Evolutionary conservation across 257 asterid species (phyloP).

Genomic region (Paulownia fortunei): DNA sequence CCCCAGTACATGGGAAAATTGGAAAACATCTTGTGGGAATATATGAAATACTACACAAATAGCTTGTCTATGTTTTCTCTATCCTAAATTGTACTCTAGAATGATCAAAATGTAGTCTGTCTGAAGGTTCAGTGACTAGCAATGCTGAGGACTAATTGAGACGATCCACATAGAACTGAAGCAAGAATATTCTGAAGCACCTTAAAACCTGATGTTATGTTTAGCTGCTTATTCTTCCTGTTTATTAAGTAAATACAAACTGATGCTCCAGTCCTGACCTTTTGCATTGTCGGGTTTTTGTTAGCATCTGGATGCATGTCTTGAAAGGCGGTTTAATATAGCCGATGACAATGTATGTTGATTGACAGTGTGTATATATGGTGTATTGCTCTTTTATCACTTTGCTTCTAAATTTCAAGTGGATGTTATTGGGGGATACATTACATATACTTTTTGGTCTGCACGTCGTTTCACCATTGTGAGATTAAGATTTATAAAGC

Average conservation of each 20-base stretch:
- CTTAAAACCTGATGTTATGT: background rate
- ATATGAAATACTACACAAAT: background rate
- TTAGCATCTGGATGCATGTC: background rate
- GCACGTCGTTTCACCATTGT: too few relatives aligned
- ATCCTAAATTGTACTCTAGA: background rate
- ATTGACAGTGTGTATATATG: background rate
- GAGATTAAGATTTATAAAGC: too few relatives aligned
- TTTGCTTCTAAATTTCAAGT: background rate
- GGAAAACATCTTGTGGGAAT: background rate
- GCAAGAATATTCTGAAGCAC: background rate
- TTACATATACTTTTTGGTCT: too few relatives aligned
- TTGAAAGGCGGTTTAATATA: background rate
- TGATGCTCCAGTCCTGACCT: background rate
- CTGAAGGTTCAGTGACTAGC: background rate
- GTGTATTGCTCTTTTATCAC: background rate
- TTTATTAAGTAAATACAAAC: background rate
- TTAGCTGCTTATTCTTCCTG: background rate
- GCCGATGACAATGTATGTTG: background rate
- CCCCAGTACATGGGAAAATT: background rate
- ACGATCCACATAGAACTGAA: background rate
- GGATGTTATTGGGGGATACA: background rate
- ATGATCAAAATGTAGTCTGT: background rate
- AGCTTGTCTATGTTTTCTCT: background rate
- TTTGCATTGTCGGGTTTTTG: background rate
- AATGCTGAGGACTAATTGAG: background rate